Percentiles rank a stretch among this genome's conserved stretches.
Conservation (phyloP, 1,284 basidiomycete genomes). For the Apiotrichum sp. region DNA sequence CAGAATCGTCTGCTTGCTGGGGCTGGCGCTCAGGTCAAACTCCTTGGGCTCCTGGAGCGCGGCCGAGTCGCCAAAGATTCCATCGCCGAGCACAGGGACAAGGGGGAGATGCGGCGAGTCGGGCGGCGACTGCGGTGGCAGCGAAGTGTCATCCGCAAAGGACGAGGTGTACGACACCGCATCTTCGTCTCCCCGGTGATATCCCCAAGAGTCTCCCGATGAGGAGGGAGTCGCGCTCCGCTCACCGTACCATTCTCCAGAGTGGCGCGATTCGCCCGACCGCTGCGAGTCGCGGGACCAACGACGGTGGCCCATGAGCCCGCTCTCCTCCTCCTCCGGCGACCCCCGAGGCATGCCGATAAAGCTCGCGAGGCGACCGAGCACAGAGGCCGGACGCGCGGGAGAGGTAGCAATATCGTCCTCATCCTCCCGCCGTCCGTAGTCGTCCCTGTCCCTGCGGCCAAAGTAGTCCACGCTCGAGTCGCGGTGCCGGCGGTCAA, state of each 20-base stretch:
- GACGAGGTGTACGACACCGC: slow-evolving; percentile 39
- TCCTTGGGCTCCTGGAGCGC: slow-evolving; percentile 31
- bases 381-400: slow-evolving; percentile 25
- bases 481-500: slow-evolving; percentile 5
- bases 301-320: background rate
- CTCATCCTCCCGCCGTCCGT: slow-evolving; percentile 16
- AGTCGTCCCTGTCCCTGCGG: slow-evolving; percentile 5
- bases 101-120: slow-evolving; percentile 42
- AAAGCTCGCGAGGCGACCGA: slow-evolving; percentile 41
- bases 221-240: slow-evolving; percentile 16
- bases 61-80: slow-evolving; percentile 41
- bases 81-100: slow-evolving; percentile 36
- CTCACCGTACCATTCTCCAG: background rate
- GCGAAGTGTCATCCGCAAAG: slow-evolving; percentile 46
- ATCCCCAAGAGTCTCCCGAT: slow-evolving; percentile 42
- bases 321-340: slow-evolving; percentile 15
- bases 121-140: slow-evolving; percentile 45
- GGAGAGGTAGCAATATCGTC: slow-evolving; percentile 17
- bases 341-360: slow-evolving; percentile 31
- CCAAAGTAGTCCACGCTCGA: slow-evolving; percentile 9
- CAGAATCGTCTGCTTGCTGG: slow-evolving; percentile 69
- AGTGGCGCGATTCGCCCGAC: slow-evolving; percentile 9
- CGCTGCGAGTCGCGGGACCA: slow-evolving; percentile 4
- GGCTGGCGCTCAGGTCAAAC: slow-evolving; percentile 29
- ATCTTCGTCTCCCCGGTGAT: slow-evolving; percentile 37